Percentiles rank a stretch among this genome's conserved stretches.
Evolutionary conservation across 768 basidiomycete species (phyloP).

Genomic region (Phlegmacium glaucopus): DNA sequence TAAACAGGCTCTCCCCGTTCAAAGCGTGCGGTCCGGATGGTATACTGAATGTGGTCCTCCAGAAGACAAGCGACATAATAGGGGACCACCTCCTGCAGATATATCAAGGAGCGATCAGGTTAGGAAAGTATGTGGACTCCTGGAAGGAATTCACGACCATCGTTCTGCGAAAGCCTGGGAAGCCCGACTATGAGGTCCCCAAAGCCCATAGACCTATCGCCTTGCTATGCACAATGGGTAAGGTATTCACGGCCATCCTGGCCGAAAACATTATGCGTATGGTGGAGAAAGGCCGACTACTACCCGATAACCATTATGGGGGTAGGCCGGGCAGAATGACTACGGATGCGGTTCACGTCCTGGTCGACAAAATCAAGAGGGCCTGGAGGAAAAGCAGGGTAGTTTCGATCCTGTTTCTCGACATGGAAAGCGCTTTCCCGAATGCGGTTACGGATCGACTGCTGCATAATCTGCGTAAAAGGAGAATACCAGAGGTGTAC

Average conservation of each 20-base stretch:
- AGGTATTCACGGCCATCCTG: slow-evolving; percentile 21
- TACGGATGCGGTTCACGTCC: slow-evolving; percentile 29
- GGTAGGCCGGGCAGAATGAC: slow-evolving; percentile 34
- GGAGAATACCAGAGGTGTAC: slow-evolving; percentile 22
- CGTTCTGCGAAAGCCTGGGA: slow-evolving; percentile 34
- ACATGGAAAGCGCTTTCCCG: slow-evolving; percentile 43
- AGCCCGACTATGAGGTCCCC: slow-evolving; percentile 27
- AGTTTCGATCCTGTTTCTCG: slow-evolving; percentile 33
- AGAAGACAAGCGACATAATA: slow-evolving; percentile 14
- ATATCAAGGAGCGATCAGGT: slow-evolving; percentile 23
- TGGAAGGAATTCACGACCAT: slow-evolving; percentile 25
- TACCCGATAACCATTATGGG: slow-evolving; percentile 36
- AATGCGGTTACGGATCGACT: slow-evolving; percentile 30
- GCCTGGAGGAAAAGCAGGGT: slow-evolving; percentile 34
- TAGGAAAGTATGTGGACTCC: slow-evolving; percentile 12
- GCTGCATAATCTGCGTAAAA: slow-evolving; percentile 26
- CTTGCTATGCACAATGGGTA: slow-evolving; percentile 28
- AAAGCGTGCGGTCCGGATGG: slow-evolving; percentile 27
- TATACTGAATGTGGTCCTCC: slow-evolving; percentile 29
- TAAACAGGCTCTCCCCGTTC: slow-evolving; percentile 26
- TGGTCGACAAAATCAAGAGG: slow-evolving; percentile 31
- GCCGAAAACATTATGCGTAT: slow-evolving; percentile 19
- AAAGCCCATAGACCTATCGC: slow-evolving; percentile 37
- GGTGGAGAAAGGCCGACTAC: slow-evolving; percentile 25
- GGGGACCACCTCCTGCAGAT: slow-evolving; percentile 21